Conservation (phyloP, 2,329 filamentous ascomycete genomes). For the Colletotrichum liriopes region DNA sequence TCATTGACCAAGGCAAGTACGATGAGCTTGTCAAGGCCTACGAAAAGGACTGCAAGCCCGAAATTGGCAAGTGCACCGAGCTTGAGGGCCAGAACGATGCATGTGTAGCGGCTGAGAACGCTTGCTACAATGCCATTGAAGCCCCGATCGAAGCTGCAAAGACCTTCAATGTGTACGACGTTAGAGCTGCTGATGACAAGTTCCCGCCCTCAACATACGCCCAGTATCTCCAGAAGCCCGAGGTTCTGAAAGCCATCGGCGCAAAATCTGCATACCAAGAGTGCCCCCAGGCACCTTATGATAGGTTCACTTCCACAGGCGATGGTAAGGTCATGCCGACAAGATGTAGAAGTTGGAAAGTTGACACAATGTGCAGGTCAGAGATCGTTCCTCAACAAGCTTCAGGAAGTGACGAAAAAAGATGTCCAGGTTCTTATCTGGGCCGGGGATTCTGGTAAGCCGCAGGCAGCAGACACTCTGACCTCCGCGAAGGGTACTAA, state of each 20-base stretch:
- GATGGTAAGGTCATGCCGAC: conserved; percentile 50
- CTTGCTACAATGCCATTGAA: conserved; percentile 49
- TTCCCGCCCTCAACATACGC: conserved; percentile 59
- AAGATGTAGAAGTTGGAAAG: not conserved
- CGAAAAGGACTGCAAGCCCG: conserved; percentile 46
- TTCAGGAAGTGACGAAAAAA: conserved; percentile 62
- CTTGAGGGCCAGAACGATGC: conserved; percentile 46
- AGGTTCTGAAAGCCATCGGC: conserved; percentile 61
- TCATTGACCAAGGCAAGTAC: conserved; percentile 44
- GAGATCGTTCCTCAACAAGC: conserved; percentile 60
- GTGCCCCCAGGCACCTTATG: conserved; percentile 55
- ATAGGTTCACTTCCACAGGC: conserved; percentile 58
- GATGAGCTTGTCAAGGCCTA: conserved; percentile 39
- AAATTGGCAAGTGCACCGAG: conserved; percentile 42
- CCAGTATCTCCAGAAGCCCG: conserved; percentile 55
- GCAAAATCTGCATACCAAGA: conserved; percentile 59
- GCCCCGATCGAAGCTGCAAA: conserved; percentile 43
- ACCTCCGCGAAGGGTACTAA: not conserved
- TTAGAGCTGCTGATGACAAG: conserved; percentile 57
- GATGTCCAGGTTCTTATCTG: conserved; percentile 67
- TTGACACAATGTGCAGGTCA: conserved; percentile 48
- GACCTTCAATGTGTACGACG: conserved; percentile 64
- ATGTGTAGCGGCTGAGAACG: conserved; percentile 47
- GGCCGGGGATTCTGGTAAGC: conserved; percentile 66
- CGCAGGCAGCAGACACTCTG: not conserved